A percentile compares a stretch with the other conserved stretches of the same genome.
phyloP scores from a whole-genome alignment of 805 yeast genomes.

The Wickerhamiella bombiphila region DNA sequence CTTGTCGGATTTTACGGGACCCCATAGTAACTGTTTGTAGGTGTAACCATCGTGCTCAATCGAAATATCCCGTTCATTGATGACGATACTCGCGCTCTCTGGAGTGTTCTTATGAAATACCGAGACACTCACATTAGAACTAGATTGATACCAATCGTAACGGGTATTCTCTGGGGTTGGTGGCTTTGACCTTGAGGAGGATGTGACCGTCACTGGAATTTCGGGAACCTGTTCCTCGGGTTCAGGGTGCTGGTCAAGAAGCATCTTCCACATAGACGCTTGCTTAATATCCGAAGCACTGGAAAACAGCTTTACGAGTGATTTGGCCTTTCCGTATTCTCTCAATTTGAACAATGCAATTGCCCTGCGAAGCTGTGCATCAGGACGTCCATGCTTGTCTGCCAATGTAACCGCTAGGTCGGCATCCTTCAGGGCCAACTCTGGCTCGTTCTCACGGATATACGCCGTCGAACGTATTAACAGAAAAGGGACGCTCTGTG shows the following conservation, averaged over 20 bases:
- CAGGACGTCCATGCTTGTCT: constrained; percentile 9
- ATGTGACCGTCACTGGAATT: constrained; percentile 4
- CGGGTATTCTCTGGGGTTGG: constrained; percentile 5
- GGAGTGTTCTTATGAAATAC: constrained; percentile 58
- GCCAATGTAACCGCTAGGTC: constrained; percentile 14
- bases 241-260: constrained; percentile 3
- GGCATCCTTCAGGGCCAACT: constrained; percentile 16
- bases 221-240: constrained; percentile 4
- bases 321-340: constrained; percentile 18
- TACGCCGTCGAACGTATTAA: constrained; percentile 14
- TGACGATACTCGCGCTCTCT: constrained; percentile 31
- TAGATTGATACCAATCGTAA: constrained; percentile 63
- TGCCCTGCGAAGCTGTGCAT: constrained; percentile 24
- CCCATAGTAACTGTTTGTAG: constrained; percentile 42
- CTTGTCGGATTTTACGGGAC: constrained; percentile 32
- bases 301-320: constrained; percentile 11
- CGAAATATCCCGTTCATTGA: constrained; percentile 16
- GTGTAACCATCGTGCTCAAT: constrained; percentile 20
- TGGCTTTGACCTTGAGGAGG: background rate
- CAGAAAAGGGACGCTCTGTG: constrained; percentile 9
- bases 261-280: constrained; percentile 8
- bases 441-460: constrained; percentile 10
- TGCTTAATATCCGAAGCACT: constrained; percentile 14
- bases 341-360: constrained; percentile 18
- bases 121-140: constrained; percentile 42